phyloP scores from a whole-genome alignment of 768 basidiomycete genomes.

The Galerina sulciceps region DNA sequence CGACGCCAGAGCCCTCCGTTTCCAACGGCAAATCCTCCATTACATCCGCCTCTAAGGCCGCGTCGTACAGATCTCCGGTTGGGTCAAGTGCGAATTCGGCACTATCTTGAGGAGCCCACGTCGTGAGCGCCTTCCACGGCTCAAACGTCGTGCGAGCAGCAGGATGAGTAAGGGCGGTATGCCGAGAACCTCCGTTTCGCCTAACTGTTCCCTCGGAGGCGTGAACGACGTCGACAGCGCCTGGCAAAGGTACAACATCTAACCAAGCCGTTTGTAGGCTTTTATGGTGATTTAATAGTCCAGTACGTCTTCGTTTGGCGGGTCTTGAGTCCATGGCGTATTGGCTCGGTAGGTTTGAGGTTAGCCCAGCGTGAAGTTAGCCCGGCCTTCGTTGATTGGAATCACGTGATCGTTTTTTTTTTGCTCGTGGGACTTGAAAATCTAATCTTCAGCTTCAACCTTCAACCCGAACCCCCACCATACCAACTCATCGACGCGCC shows the following conservation, averaged over 20 bases:
- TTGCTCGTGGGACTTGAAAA: too few species aligned
- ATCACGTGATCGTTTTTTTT: too few species aligned
- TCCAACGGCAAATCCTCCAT: not conserved
- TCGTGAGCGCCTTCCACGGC: not conserved
- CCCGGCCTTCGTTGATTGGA: too few species aligned
- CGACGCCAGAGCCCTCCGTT: too few species aligned
- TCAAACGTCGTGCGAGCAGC: not conserved
- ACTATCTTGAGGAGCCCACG: not conserved
- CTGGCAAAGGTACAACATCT: not conserved
- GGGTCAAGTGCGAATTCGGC: not conserved
- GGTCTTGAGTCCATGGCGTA: not conserved
- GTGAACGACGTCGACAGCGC: not conserved
- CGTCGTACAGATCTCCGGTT: not conserved
- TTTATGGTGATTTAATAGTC: not conserved
- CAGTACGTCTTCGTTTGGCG: not conserved
- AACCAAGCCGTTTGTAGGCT: too few species aligned
- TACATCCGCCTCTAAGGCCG: not conserved
- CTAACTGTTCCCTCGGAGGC: not conserved
- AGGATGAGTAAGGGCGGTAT: not conserved
- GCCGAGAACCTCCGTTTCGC: not conserved
- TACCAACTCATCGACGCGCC: not conserved
- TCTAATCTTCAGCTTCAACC: too few species aligned
- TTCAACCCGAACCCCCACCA: not conserved
- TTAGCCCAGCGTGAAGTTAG: not conserved
- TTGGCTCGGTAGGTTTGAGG: too few species aligned